A percentile compares a stretch with the other conserved stretches of the same genome.
phyloP scores from a whole-genome alignment of 495 filamentous ascomycete species.

The Aspergillus cavernicola region DNA sequence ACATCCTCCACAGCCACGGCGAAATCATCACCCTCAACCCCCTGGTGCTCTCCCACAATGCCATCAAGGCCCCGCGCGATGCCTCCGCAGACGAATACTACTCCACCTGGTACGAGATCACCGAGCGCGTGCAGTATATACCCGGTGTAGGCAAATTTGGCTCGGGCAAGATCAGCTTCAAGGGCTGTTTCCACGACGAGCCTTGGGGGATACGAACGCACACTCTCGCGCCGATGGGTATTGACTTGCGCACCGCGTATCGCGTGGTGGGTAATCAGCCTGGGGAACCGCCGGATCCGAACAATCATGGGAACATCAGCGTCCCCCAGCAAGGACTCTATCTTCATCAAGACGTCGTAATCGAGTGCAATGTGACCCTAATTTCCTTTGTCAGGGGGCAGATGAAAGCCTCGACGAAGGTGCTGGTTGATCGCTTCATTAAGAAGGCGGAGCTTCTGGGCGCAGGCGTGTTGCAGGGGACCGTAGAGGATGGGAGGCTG shows the following conservation, averaged over 20 bases:
- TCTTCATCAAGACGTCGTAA: constrained; percentile 71
- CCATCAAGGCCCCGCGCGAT: constrained; percentile 57
- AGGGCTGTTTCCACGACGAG: constrained; percentile 69
- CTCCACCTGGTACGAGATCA: constrained; percentile 63
- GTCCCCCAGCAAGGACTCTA: constrained; percentile 71
- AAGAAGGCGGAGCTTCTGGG: constrained; percentile 50
- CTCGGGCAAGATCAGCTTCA: constrained; percentile 63
- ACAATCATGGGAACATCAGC: no score
- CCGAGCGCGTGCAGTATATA: constrained; percentile 67
- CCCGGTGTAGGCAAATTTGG: constrained; percentile 57
- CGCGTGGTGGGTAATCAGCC: constrained; percentile 52
- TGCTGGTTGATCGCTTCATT: constrained; percentile 62
- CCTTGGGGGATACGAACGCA: constrained; percentile 69
- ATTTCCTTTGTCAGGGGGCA: constrained; percentile 70
- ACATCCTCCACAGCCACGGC: constrained; percentile 65
- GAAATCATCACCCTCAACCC: constrained; percentile 83
- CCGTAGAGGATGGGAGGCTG: constrained; percentile 25
- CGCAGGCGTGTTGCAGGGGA: constrained; percentile 25
- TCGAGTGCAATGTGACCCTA: constrained; percentile 72
- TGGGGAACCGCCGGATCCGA: constrained; percentile 19
- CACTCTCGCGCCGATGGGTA: constrained; percentile 63
- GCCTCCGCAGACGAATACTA: constrained; percentile 62
- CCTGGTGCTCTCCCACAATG: constrained; percentile 64
- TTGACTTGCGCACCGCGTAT: constrained; percentile 70
- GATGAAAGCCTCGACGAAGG: constrained; percentile 63